Evolutionary conservation across 1,284 basidiomycete species (phyloP), one percentile per base, ranked within the genome.

Genomic region (Puccinia polysora): DNA sequence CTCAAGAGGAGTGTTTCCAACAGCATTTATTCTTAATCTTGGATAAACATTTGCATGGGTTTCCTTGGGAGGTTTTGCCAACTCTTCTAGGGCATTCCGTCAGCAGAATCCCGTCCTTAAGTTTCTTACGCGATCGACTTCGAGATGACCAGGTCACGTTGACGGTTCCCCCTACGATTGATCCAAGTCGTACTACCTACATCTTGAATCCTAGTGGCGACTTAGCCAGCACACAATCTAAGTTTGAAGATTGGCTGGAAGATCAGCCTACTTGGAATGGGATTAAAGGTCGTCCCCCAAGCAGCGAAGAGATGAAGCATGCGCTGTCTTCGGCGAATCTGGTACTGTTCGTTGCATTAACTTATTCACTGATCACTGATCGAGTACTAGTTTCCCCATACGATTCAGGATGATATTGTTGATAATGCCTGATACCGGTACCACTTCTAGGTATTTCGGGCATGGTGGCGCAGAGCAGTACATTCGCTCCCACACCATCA

Each of bases 31-130:
- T 97, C 81, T 83, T 98, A 70, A 85, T 95, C 14, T 83, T 98
- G 38, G 96, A 97, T 81, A 91, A 91, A 82, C 88, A 91, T 74
- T 83, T 95, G 14, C 90, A 93, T 77, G 85, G 86, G 0, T 84
- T 98, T 73, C 95, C 96, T 0, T 98, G 95, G 96, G 96, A 98
- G 81, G 94, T 89, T 32, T 86, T 97, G 28, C 93, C 95, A 0
- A 85, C 88, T 55, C 82, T 98, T 8, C 84, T 90, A 62, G 89
- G 89, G 6, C 84, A 87, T 71, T 90, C 92, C 53, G 86, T 97
- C 76, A 93, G 90, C 78, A 88, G 96, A 7, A 87, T 97, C 74
- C 94, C 96, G 0, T 90, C 88, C 53, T 80, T 94, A 62, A 86
- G 90, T 55, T 97, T 97, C 83, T 81, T 98, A 20, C 81, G 89